Conservation (phyloP, 2,329 filamentous ascomycete species). For the Epichloe sylvatica region DNA sequence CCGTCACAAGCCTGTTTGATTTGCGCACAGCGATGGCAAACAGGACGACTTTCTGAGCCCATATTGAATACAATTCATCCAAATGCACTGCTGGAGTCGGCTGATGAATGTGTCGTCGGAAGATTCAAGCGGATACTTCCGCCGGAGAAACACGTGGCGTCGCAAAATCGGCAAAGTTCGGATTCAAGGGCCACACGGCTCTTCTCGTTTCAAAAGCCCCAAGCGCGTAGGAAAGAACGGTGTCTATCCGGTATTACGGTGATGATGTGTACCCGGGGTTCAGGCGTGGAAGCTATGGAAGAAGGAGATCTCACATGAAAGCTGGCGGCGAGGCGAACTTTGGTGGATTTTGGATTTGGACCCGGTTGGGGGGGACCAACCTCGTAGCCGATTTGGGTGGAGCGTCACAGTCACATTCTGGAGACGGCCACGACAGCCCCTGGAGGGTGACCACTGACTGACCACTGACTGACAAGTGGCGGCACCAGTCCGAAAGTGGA, state of each 20-base stretch:
- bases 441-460: too few relatives aligned
- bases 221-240: not conserved
- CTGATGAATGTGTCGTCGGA: not conserved
- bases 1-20: conserved; percentile 24
- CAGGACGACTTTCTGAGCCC: conserved; percentile 17
- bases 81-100: not conserved
- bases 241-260: not conserved
- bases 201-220: not conserved
- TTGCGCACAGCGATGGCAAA: conserved; percentile 22
- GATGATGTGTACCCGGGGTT: not conserved
- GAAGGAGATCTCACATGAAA: not conserved
- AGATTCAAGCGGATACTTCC: not conserved
- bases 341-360: conserved; percentile 1
- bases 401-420: not conserved
- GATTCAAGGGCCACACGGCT: not conserved
- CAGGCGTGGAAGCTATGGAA: not conserved
- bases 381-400: conserved; percentile 5
- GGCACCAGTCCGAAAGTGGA: conserved; percentile 1
- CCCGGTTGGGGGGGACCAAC: not conserved
- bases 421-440: not conserved
- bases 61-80: conserved; percentile 7
- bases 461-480: not conserved
- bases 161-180: not conserved
- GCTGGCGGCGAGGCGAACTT: not conserved
- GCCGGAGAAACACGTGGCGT: not conserved